These are phyloP conservation scores for Penicillium sp. DNA, from an alignment of 2,329 filamentous ascomycete species.

Conservation along the genomic window DNA sequence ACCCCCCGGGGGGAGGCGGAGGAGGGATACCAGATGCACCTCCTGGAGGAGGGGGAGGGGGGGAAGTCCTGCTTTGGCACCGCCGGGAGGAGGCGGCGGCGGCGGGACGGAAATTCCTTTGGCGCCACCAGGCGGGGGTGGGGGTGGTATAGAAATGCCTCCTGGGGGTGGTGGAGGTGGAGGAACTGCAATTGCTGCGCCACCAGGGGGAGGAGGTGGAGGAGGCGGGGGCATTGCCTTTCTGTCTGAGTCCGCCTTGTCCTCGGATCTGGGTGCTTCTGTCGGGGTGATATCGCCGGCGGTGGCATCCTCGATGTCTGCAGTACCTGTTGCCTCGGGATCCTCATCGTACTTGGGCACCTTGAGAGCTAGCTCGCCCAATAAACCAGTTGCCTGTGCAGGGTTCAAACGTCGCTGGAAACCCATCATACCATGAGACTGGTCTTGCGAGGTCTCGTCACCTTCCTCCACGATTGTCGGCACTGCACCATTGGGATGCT, in stretches of 20 bases:
- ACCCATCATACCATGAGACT: conserved; percentile 72
- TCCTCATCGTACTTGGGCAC: conserved; percentile 69
- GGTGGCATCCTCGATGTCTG: conserved; percentile 42
- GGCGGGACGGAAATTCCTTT: conserved; percentile 43
- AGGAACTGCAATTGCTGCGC: conserved; percentile 41
- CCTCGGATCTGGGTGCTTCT: conserved; percentile 9
- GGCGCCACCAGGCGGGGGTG: conserved; percentile 46
- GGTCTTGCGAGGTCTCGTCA: conserved; percentile 69
- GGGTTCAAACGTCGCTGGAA: conserved; percentile 63
- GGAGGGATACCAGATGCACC: conserved; percentile 35
- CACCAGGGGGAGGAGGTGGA: conserved; percentile 45
- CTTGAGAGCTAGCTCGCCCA: conserved; percentile 73
- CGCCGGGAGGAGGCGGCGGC: conserved; percentile 33
- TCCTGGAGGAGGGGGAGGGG: conserved; percentile 51
- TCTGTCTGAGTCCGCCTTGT: conserved; percentile 11
- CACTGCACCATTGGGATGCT: conserved; percentile 34
- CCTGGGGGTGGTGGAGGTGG: conserved; percentile 48
- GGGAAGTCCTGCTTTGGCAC: conserved; percentile 43
- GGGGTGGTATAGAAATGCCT: conserved; percentile 45
- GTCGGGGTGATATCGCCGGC: conserved; percentile 36
- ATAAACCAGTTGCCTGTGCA: conserved; percentile 65
- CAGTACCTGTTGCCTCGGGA: conserved; percentile 11
- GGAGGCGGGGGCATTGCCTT: conserved; percentile 16
- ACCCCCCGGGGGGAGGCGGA: conserved; percentile 37
- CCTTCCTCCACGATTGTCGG: conserved; percentile 55